These are phyloP conservation scores for Aspergillus mulundensis DNA, from an alignment of 495 filamentous ascomycete species.

Conservation along the genomic window DNA sequence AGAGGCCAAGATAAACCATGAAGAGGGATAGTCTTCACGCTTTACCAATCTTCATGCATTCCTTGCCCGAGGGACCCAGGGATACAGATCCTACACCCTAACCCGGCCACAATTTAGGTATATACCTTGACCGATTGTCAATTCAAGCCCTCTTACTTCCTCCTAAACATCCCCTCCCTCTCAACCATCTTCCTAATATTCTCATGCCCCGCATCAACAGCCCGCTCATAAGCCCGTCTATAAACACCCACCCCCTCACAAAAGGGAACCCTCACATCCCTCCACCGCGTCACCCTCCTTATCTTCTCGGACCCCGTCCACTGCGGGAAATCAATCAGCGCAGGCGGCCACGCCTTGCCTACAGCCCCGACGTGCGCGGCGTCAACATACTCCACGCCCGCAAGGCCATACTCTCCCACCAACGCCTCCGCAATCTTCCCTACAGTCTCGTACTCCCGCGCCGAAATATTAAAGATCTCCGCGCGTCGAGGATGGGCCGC, in stretches of 20 bases:
- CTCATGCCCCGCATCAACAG: conserved; percentile 1
- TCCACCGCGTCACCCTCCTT: conserved; percentile 4
- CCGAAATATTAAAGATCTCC: conserved; percentile 11
- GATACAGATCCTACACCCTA: too few relatives aligned
- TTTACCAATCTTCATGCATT: too few relatives aligned
- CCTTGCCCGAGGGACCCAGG: too few relatives aligned
- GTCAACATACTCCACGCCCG: conserved; percentile 1
- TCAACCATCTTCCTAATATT: conserved; percentile 9
- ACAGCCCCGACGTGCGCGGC: not conserved
- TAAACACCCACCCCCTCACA: conserved; percentile 1
- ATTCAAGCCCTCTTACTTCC: too few relatives aligned
- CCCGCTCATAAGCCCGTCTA: conserved; percentile 8
- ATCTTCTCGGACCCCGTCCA: conserved; percentile 12
- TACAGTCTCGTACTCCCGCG: conserved; percentile 5
- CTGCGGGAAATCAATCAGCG: conserved; percentile 10
- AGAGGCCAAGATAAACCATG: too few relatives aligned
- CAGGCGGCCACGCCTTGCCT: not conserved
- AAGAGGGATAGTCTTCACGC: too few relatives aligned
- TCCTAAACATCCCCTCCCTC: not conserved
- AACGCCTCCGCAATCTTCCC: conserved; percentile 1
- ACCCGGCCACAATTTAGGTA: too few relatives aligned
- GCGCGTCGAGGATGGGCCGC: not conserved
- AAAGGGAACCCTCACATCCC: conserved; percentile 7
- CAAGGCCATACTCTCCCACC: conserved; percentile 6
- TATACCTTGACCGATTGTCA: too few relatives aligned